These are phyloP conservation scores for Solanum ossicruentum DNA, from an alignment of 257 asterid species.

Conservation along the genomic window DNA sequence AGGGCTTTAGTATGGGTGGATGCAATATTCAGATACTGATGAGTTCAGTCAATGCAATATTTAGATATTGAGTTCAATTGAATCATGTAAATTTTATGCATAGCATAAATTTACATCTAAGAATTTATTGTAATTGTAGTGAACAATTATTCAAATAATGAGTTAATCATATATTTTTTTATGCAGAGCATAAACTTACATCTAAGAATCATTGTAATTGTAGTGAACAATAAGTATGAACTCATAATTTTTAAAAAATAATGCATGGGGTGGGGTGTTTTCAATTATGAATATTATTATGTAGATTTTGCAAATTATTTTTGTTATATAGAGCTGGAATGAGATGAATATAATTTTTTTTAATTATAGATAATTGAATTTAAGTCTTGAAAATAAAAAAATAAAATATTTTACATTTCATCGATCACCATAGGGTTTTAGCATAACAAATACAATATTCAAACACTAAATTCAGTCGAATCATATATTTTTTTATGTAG, in stretches of 20 bases:
- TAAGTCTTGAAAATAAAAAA: too few species aligned
- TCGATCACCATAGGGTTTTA: too few species aligned
- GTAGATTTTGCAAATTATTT: neutral
- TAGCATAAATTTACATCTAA: neutral
- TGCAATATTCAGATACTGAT: neutral
- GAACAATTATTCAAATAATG: neutral
- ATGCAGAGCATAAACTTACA: neutral
- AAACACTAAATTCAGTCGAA: too few species aligned
- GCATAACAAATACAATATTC: too few species aligned
- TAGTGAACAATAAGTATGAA: too few species aligned
- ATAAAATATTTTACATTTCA: too few species aligned
- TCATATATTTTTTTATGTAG: too few species aligned
- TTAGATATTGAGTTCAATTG: neutral
- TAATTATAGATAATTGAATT: too few species aligned
- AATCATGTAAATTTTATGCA: accelerated
- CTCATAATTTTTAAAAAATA: too few species aligned
- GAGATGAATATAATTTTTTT: too few species aligned
- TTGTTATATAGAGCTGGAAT: neutral
- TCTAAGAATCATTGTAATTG: too few species aligned
- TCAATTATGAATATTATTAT: neutral
- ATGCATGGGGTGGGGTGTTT: neutral
- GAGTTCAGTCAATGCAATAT: neutral
- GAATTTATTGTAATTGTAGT: too few species aligned
- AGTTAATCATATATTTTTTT: accelerated
- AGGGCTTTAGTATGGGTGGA: accelerated